Percentiles rank a stretch among this genome's conserved stretches.
Evolutionary conservation across 257 asterid genomes (phyloP).

Genomic region (Paulownia fortunei): DNA sequence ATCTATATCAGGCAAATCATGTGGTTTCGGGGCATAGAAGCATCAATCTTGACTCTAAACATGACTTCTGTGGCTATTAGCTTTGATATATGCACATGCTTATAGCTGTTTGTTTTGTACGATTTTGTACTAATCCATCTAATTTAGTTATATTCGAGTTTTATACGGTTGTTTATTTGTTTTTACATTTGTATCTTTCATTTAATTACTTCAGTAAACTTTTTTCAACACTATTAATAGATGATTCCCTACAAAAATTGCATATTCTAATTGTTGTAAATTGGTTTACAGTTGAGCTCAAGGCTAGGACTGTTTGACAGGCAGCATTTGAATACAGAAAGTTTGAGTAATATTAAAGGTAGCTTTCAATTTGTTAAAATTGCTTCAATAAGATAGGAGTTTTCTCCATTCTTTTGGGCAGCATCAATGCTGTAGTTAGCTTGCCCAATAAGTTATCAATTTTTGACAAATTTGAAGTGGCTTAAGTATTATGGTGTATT

Average conservation of each 20-base stretch:
- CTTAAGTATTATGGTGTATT: constrained; percentile 14
- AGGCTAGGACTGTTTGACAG: constrained; percentile 42
- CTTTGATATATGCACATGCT: constrained; percentile 3
- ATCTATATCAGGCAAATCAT: not conserved
- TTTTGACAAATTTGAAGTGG: not conserved
- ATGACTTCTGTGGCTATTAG: not conserved
- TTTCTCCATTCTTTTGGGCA: constrained; percentile 4
- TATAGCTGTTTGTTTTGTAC: not conserved
- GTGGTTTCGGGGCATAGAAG: not conserved
- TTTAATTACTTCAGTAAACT: not conserved
- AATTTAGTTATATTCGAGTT: not conserved
- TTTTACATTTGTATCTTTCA: not conserved
- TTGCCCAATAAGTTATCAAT: not conserved
- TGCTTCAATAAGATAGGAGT: constrained; percentile 1
- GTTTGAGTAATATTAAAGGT: constrained; percentile 55
- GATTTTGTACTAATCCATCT: not conserved
- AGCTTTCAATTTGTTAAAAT: constrained; percentile 19
- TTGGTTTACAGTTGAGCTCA: constrained; percentile 55
- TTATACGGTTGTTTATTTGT: not conserved
- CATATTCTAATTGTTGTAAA: constrained; percentile 28
- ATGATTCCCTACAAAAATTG: constrained; percentile 23
- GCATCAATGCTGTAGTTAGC: constrained; percentile 5
- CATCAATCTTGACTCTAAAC: not conserved
- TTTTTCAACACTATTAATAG: not conserved
- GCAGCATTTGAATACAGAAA: constrained; percentile 40